Conservation (phyloP, 2,329 filamentous ascomycete species). For the Penicillium sp. region DNA sequence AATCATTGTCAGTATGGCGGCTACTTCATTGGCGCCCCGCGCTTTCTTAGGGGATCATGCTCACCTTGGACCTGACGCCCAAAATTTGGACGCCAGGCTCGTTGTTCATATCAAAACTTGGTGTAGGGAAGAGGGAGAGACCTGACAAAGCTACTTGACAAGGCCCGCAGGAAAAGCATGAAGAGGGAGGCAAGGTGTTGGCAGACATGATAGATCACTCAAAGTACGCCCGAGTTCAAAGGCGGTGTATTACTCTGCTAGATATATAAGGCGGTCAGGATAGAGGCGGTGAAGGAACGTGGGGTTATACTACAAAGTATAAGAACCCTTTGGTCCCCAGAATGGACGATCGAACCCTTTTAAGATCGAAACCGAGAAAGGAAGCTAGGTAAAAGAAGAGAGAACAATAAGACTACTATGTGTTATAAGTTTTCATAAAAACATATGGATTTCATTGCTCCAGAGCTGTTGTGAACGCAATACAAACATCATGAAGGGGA, state of each 20-base stretch:
- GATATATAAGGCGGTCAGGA: neutral
- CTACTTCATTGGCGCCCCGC: constrained; percentile 25
- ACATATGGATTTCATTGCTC: constrained; percentile 11
- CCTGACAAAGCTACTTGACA: neutral
- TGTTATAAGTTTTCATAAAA: neutral
- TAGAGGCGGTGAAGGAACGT: neutral
- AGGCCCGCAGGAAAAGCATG: neutral
- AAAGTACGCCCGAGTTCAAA: constrained; percentile 7
- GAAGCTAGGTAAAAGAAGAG: neutral
- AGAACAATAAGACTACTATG: neutral
- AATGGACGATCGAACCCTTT: neutral
- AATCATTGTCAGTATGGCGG: constrained; percentile 19
- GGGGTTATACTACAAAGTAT: neutral
- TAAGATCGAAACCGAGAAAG: neutral
- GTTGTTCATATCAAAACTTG: constrained; percentile 35
- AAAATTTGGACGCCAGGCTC: constrained; percentile 38
- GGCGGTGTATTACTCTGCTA: constrained; percentile 12
- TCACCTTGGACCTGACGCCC: constrained; percentile 41
- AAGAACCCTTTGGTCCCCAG: neutral
- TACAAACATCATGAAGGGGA: constrained; percentile 19
- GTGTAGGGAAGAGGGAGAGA: neutral
- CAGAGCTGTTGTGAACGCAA: constrained; percentile 18
- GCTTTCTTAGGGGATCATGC: constrained; percentile 15
- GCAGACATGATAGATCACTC: constrained; percentile 9
- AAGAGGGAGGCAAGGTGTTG: neutral